Evolutionary conservation across 2,329 filamentous ascomycete species (phyloP), one percentile per base, ranked within the genome.

Genomic region (Tetracladium maxilliforme): DNA sequence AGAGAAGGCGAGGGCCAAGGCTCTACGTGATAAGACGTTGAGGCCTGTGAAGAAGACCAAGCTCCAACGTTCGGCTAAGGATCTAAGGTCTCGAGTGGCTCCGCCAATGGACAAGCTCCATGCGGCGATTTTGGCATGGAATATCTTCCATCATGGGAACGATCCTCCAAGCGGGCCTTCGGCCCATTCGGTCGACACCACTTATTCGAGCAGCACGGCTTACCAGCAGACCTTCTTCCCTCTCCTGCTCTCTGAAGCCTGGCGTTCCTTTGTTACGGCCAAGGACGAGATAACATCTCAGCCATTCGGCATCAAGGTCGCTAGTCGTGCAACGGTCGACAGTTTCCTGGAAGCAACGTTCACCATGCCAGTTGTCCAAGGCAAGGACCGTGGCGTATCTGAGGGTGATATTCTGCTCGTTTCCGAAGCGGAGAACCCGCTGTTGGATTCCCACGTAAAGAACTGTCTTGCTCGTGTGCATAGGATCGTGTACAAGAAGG

Each of bases 211-310:
- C 37, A 79, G 84, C 1, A 55, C 56, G 21, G 73, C 80, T 24
- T 98, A 98, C 45, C 81, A 92, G 45, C 64, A 70, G 30, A 93
- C 84, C 0, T 98, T 98, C 49, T 75, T 92, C 36, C 86, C 87
- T 6, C 61, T 98, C 13, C 63, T 98, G 17, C 72, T 90, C 16
- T 76, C 92, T 14, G 90, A 98, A 56, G 87, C 87, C 16, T 98
- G 90, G 90, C 80, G 92, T 44, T 80, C 81, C 5, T 90, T 98
- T 45, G 75, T 92, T 25, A 86, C 83, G 24, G 70, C 81, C 12
- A 86, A 86, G 45, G 83, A 94, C 41, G 90, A 98, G 48, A 70
- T 75, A 23, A 79, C 68, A 12, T 71, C 73, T 34, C 83, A 77
- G 43, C 60, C 81, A 0, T 92, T 93, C 42, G 82, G 84, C 31